Conservation (phyloP, 2,329 filamentous ascomycete genomes). For the Tolypocladium album region DNA sequence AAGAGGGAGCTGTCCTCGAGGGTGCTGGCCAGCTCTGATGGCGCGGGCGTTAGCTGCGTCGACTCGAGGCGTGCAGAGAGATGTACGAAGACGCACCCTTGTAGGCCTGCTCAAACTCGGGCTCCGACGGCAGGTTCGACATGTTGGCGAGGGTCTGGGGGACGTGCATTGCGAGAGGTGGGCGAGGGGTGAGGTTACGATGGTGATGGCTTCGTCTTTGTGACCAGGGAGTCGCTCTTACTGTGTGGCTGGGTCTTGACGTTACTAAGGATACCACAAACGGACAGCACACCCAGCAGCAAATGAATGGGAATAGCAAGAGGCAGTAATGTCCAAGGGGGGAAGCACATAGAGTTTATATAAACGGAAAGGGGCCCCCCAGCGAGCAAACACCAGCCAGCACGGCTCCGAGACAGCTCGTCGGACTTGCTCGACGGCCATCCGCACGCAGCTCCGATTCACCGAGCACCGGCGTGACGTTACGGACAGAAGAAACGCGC, state of each 20-base stretch:
- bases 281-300: not conserved
- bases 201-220: not conserved
- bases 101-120: conserved; percentile 98
- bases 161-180: not conserved
- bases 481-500: not conserved
- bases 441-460: not conserved
- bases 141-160: conserved; percentile 34
- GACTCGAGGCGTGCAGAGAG: not conserved
- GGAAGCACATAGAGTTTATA: not conserved
- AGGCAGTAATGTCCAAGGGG: not conserved
- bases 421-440: not conserved
- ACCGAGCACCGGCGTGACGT: not conserved
- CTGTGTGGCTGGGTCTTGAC: not conserved
- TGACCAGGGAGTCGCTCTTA: not conserved
- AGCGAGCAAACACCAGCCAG: not conserved
- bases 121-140: conserved; percentile 79
- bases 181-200: not conserved
- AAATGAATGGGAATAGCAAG: not conserved
- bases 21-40: conserved; percentile 78
- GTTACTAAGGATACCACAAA: not conserved
- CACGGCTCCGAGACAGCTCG: not conserved
- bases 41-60: conserved; percentile 3
- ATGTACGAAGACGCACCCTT: conserved; percentile 50
- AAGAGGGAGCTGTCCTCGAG: conserved; percentile 92
- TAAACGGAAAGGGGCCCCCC: no score